Conservation (phyloP, 2,329 filamentous ascomycete species). For the Thelonectria discophora region DNA sequence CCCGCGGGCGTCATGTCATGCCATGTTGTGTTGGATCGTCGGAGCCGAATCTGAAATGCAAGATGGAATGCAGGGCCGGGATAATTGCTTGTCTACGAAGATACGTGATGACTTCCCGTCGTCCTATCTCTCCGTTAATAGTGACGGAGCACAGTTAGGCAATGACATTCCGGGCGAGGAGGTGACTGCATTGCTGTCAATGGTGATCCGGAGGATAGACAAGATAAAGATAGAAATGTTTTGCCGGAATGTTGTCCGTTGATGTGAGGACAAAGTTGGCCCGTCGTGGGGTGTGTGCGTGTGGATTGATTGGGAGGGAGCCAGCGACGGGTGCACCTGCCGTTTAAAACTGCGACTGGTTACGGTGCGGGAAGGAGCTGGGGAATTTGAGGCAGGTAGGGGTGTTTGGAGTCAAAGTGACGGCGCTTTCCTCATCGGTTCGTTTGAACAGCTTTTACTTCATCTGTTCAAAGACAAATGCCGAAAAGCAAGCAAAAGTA, state of each 20-base stretch:
- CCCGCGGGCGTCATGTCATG: not conserved
- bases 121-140: slow-evolving; percentile 8
- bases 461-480: not conserved
- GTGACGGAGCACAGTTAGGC: slow-evolving; percentile 3
- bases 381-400: not conserved
- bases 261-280: not conserved
- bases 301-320: not conserved
- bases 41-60: slow-evolving; percentile 26
- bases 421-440: not conserved
- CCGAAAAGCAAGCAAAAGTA: not conserved
- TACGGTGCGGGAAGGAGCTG: not conserved
- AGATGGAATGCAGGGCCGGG: slow-evolving; percentile 20
- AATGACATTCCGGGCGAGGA: not conserved
- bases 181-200: not conserved
- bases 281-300: not conserved
- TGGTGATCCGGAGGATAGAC: not conserved
- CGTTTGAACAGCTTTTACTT: not conserved
- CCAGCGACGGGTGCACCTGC: not conserved
- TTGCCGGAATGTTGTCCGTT: not conserved
- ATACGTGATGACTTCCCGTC: not conserved
- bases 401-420: slow-evolving; percentile 14
- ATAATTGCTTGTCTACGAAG: not conserved
- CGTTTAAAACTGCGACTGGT: not conserved
- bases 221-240: slow-evolving; percentile 1
- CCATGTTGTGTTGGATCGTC: slow-evolving; percentile 17